These are phyloP conservation scores for Pterulicium gracile DNA, from an alignment of 1,284 basidiomycete genomes.

Conservation along the genomic window DNA sequence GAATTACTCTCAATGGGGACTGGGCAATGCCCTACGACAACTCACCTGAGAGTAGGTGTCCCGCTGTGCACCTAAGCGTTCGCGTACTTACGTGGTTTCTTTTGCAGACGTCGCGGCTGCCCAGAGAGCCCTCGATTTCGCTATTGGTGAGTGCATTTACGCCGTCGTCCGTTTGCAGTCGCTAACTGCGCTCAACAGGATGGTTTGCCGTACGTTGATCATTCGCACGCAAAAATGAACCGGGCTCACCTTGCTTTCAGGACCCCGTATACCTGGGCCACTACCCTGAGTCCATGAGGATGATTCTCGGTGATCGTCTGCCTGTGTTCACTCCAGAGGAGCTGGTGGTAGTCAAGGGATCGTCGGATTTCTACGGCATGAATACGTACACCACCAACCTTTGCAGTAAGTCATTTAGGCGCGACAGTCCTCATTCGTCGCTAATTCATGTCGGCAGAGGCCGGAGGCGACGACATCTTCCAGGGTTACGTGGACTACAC, in stretches of 20 bases:
- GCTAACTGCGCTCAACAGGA: constrained; percentile 22
- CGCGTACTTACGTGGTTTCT: constrained; percentile 1
- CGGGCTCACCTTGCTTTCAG: constrained; percentile 19
- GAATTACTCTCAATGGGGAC: constrained; percentile 66
- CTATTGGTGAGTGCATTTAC: constrained; percentile 36
- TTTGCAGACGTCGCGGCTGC: constrained; percentile 47
- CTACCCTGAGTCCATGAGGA: constrained; percentile 54
- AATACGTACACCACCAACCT: constrained; percentile 70
- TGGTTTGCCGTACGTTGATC: constrained; percentile 45
- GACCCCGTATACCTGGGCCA: constrained; percentile 68
- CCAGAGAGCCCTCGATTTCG: constrained; percentile 53
- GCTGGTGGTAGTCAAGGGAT: constrained; percentile 48
- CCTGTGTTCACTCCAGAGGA: constrained; percentile 59
- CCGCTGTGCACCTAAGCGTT: not conserved
- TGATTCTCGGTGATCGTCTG: constrained; percentile 52
- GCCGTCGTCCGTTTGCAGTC: not conserved
- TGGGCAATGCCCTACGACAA: constrained; percentile 65
- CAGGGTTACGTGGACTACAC: constrained; percentile 52
- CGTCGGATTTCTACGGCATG: constrained; percentile 63
- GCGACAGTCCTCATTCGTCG: constrained; percentile 4
- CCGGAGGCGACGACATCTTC: constrained; percentile 54
- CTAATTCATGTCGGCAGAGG: constrained; percentile 12
- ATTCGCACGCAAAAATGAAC: constrained; percentile 3
- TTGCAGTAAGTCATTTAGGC: constrained; percentile 34
- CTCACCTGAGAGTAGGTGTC: constrained; percentile 44